Evolutionary conservation across 169 alveolate genomes (phyloP), one percentile per base, ranked within the genome.

Genomic region (Babesia ovata): DNA sequence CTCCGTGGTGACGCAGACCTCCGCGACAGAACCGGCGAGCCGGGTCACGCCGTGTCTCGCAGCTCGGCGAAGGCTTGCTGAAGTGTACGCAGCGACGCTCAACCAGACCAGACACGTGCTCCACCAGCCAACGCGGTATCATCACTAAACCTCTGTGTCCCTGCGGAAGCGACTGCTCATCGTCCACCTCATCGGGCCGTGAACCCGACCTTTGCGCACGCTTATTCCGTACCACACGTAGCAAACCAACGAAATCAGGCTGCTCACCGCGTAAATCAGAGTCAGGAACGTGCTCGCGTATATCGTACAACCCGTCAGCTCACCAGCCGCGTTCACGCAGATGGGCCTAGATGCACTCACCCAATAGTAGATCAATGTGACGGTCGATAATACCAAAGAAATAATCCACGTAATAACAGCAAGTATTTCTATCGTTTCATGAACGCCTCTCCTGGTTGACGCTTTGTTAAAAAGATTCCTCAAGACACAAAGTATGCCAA

Each of bases 1-100:
- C 87, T 17, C 87, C 87, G 46, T 46, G 45, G 59, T 79, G 76
- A 19, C 87, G 74, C 45, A 79, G 70, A 21, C 87, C 87, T 21
- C 87, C 87, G 36, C 42, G 39, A 44, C 76, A 52, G 36, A 67
- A 67, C 36, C 65, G 50, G 17, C 57, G 17, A 11, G 76, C 56
- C 45, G 76, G 46, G 13, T 58, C 63, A 8, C 65, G 28, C 21
- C 57, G 29, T 33, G 66, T 8, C 4, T 17, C 22, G 36, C 17
- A 16, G 21, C 49, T 53, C 54, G 53, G 45, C 21, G 46, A 8
- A 17, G 87, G 87, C 56, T 67, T 79, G 65, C 87, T 79, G 54
- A 72, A 79, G 19, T 56, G 53, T 17, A 72, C 86, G 13, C 29
- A 16, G 7, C 74, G 72, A 13, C 86, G 75, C 54, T 69, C 63